Evolutionary conservation across 2,329 filamentous ascomycete species (phyloP), one percentile per base, ranked within the genome.

Genomic region (Ramichloridium luteum): DNA sequence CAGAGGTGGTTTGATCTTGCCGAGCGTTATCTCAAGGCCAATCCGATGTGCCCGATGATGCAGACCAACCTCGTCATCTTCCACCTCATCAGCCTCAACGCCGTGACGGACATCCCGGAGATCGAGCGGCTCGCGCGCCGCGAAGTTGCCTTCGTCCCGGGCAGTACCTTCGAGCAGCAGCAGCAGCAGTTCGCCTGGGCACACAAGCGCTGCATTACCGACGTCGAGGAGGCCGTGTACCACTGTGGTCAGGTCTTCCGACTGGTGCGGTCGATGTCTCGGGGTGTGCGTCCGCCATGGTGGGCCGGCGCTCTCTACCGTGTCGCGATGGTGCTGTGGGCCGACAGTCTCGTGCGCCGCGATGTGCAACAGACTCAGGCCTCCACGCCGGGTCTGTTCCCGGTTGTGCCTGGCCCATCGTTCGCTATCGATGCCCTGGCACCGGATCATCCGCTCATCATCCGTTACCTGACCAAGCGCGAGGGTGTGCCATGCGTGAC

Each of bases 261-360:
- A 3, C 61, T 79, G 8, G 55, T 80, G 23, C 62, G 68, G 5
- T 58, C 60, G 10, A 79, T 81, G 68, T 65, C 71, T 2, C 57
- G 59, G 16, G 67, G 72, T 29, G 62, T 69, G 3, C 67, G 74
- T 13, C 77, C 77, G 4, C 69, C 67, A 22, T 83, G 77, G 77
- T 82, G 77, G 77, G 61, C 73, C n/a, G 70, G 67, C 2, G 77
- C 75, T 3, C 59, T 81, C 25, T 81, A 82, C 50, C 72, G 78
- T n/a, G 75, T 67, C 2, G 66, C 66, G 3, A 57, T 79, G 34
- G 67, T 75, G 25, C 58, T 77, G 2, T 79, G 74, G 74, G 62
- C 67, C 2, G 71, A 78, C 43, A 70, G 72, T 43, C 54, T 77
- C 34, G 61, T 59, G 4, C 62, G 65, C 35, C 60, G 67, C 36